phyloP scores from a whole-genome alignment of 1,284 basidiomycete species.

The Omphalotus olearius region DNA sequence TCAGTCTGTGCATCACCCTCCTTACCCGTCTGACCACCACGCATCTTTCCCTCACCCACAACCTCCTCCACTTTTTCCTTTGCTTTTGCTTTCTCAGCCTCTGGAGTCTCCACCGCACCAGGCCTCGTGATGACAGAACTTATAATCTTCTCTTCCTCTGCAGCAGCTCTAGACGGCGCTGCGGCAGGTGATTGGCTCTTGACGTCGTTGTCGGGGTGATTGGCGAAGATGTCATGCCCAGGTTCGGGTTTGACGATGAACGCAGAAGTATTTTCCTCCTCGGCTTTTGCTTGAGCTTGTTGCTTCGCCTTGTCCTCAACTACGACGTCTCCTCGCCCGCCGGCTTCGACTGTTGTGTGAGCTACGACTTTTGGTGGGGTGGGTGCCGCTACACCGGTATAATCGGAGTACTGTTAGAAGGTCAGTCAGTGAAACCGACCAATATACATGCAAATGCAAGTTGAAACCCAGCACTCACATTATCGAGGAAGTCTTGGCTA shows the following conservation, averaged over 20 bases:
- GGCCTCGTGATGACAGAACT: conserved; percentile 24
- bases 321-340: conserved; percentile 42
- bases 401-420: conserved; percentile 48
- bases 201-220: conserved; percentile 31
- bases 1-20: conserved; percentile 7
- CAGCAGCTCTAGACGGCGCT: conserved; percentile 19
- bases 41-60: conserved; percentile 5
- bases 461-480: conserved; percentile 37
- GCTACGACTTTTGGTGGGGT: conserved; percentile 33
- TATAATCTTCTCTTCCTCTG: conserved; percentile 31
- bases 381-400: conserved; percentile 26
- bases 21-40: conserved; percentile 4
- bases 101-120: no score
- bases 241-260: conserved; percentile 56
- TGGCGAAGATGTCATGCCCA: conserved; percentile 63
- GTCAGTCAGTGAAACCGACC: conserved; percentile 1
- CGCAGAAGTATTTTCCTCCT: conserved; percentile 34
- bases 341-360: conserved; percentile 38
- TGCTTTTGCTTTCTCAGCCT: conserved; percentile 9
- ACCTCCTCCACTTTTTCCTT: conserved; percentile 12
- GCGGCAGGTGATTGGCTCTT: conserved; percentile 27
- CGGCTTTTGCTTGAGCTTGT: conserved; percentile 1
- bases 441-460: neutral
- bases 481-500: conserved; percentile 61
- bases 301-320: conserved; percentile 14